Percentiles rank a stretch among this genome's conserved stretches.
Evolutionary conservation across 2,329 filamentous ascomycete species (phyloP).

Genomic region (Aspergillus piperis): DNA sequence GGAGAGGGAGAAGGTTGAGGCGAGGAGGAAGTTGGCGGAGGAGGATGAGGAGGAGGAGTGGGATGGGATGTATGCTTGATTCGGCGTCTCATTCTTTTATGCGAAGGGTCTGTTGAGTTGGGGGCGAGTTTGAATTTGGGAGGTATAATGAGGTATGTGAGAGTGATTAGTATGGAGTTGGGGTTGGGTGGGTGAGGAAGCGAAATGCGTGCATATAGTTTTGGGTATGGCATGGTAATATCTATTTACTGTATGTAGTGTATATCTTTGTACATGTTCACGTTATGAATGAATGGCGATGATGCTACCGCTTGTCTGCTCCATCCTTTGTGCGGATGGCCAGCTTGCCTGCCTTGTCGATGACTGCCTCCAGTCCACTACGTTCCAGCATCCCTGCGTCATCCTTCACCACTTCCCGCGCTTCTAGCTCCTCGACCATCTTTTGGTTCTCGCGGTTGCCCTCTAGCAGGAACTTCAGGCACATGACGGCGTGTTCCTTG

Average conservation of each 20-base stretch:
- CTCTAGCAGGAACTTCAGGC: conserved; percentile 71
- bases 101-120: not conserved
- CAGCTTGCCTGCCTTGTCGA: conserved; percentile 47
- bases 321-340: conserved; percentile 41
- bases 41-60: conserved; percentile 51
- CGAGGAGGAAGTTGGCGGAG: conserved; percentile 47
- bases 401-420: conserved; percentile 45
- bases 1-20: conserved; percentile 53
- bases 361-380: conserved; percentile 46
- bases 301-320: conserved; percentile 1
- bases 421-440: conserved; percentile 53
- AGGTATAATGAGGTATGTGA: not conserved
- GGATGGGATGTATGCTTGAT: conserved; percentile 51
- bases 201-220: not conserved
- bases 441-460: conserved; percentile 55
- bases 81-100: not conserved
- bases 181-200: not conserved
- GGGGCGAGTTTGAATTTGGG: not conserved
- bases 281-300: not conserved
- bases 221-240: not conserved
- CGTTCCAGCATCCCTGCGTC: conserved; percentile 43
- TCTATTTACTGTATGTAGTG: not conserved
- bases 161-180: not conserved
- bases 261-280: not conserved
- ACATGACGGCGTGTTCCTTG: conserved; percentile 85